Evolutionary conservation across 208 protist genomes (phyloP).

Genomic region (Crithidia mellificae): DNA sequence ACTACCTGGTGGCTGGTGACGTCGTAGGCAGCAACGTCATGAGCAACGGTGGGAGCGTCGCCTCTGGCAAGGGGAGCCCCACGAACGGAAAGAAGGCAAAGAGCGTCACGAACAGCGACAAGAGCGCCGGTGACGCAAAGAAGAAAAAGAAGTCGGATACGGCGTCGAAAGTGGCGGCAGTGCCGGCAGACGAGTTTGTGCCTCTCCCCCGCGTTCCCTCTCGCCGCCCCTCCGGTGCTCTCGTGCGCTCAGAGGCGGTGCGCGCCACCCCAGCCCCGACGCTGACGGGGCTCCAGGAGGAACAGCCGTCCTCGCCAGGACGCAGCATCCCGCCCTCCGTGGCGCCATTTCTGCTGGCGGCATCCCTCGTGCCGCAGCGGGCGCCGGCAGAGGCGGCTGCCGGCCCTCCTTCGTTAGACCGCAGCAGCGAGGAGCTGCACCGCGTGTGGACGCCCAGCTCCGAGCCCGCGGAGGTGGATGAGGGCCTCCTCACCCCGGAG

Average conservation of each 20-base stretch:
- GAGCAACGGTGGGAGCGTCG: neutral
- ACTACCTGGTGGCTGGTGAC: neutral
- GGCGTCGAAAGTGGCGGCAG: neutral
- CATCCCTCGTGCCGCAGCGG: neutral
- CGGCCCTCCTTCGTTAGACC: neutral
- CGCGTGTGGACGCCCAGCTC: conserved; percentile 15
- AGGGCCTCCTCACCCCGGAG: neutral
- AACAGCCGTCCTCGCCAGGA: neutral
- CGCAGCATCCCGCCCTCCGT: neutral
- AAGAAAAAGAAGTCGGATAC: neutral
- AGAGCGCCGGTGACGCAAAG: neutral
- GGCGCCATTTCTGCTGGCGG: neutral
- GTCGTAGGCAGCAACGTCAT: neutral
- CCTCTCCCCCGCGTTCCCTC: neutral
- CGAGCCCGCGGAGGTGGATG: neutral
- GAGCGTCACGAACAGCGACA: no score
- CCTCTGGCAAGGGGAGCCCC: no score
- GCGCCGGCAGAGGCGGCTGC: neutral
- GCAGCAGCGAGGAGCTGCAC: neutral
- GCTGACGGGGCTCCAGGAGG: neutral
- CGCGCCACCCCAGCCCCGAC: neutral
- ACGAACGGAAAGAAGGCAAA: neutral
- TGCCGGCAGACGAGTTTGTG: neutral
- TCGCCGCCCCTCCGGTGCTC: neutral
- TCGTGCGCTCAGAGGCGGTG: neutral